Base-by-base conservation (phyloP, 106 monocot genomes). In the Allium cepa region DNA sequence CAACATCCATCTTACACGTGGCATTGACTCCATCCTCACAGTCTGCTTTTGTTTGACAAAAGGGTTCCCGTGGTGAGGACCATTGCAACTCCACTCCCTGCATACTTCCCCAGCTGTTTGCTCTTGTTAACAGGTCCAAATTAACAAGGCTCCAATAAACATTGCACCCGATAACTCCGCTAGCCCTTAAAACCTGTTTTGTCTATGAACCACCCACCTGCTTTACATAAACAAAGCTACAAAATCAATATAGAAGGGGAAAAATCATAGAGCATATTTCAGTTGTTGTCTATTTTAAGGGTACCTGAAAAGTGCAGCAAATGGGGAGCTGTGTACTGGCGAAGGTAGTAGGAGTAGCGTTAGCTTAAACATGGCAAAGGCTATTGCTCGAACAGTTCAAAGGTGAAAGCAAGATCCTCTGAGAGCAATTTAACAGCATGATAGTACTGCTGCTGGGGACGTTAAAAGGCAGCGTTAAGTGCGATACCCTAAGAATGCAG, bases 381-480 rank as follows among this genome's bases (percentile, higher is more conserved):
- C 78, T 78, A 48, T 50, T 46, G 64, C 87, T 63, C 63, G 84
- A 71, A 78, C 94, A 94, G 78, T 94, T 94, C 60, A 93, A 84
- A n/a, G 93, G 87, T 45, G 93, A 86, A 13, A 52, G 64, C 50
- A 94, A 82, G 18, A 94, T 60, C 7, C 15, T 10, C 0, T 49
- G 0, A 49, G 93, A 69, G 83, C 93, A 94, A 75, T 94, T 89
- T 56, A 90, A 78, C 67, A 89, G 79, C 78, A 94, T 71, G 73
- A 94, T 78, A 65, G 87, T 90, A 81, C 90, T 94, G 72, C 70
- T 62, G 58, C 70, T 46, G 68, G 82, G 78, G 80, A 94, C 79
- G 74, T 94, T 94, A 84, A 94, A 94, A 63, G 94, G 94, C 72
- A 78, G 73, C 3, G 71, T 87, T 71, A 47, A 94, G 87, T 11